phyloP scores from a whole-genome alignment of 2,329 filamentous ascomycete species.

The Monosporascus sp. region DNA sequence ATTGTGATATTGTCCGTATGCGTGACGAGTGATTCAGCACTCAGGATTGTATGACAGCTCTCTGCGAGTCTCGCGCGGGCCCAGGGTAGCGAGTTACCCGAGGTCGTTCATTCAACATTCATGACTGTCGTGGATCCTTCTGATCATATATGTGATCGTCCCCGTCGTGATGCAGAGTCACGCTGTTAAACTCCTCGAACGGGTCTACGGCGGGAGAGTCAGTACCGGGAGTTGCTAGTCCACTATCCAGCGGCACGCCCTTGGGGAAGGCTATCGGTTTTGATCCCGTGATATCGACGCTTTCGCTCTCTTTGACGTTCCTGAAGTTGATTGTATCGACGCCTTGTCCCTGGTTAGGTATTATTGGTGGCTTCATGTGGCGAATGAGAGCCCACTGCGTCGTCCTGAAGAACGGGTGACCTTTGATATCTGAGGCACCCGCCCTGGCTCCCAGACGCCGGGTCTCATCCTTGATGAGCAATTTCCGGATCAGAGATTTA shows the following conservation, averaged over 20 bases:
- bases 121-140: conserved; percentile 4
- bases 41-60: too few species aligned
- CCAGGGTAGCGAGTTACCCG: too few species aligned
- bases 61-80: too few species aligned
- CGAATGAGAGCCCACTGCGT: conserved; percentile 96
- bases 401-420: conserved; percentile 89
- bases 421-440: conserved; percentile 94
- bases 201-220: conserved; percentile 70
- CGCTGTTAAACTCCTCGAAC: conserved; percentile 98
- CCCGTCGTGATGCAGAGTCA: conserved; percentile 93
- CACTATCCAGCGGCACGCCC: conserved; percentile 82
- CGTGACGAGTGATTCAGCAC: too few species aligned
- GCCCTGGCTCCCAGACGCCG: conserved; percentile 88
- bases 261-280: conserved; percentile 51
- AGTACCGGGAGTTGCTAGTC: conserved; percentile 75
- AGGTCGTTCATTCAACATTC: too few species aligned
- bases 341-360: conserved; percentile 83
- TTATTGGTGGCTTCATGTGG: conserved; percentile 96
- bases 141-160: conserved; percentile 56
- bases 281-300: conserved; percentile 73
- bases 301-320: conserved; percentile 95
- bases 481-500: conserved; percentile 92
- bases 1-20: too few species aligned
- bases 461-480: conserved; percentile 96
- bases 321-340: conserved; percentile 96